These are phyloP conservation scores for Hanseniaspora singularis DNA, from an alignment of 805 yeast genomes.

Conservation along the genomic window DNA sequence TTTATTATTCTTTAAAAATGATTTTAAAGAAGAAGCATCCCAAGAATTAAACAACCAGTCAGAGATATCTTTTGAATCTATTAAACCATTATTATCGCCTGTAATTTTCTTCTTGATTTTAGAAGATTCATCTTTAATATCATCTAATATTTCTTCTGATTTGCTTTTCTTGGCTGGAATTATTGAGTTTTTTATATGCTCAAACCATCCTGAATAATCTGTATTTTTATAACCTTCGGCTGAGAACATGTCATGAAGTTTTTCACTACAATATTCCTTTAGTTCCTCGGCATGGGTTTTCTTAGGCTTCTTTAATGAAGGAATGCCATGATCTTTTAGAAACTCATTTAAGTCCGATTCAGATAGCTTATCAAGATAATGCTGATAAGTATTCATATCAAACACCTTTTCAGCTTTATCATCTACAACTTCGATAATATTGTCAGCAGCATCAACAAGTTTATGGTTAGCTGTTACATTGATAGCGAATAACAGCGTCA, in stretches of 20 bases:
- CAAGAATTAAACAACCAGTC: constrained; percentile 44
- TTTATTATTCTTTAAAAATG: constrained; percentile 27
- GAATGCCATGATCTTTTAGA: constrained; percentile 25
- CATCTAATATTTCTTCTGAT: background rate
- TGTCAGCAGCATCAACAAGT: background rate
- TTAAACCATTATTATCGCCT: background rate
- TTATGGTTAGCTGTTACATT: background rate
- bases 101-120: background rate
- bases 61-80: constrained; percentile 17
- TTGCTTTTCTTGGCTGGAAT: background rate
- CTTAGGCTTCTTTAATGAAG: background rate
- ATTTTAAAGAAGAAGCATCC: constrained; percentile 29
- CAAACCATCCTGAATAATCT: constrained; percentile 8
- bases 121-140: background rate
- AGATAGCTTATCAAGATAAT: background rate
- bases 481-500: background rate
- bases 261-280: constrained; percentile 7
- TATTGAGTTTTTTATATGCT: background rate
- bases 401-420: too few species aligned
- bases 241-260: constrained; percentile 10
- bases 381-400: too few species aligned
- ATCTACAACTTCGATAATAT: constrained; percentile 4
- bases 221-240: constrained; percentile 12
- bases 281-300: background rate
- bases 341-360: constrained; percentile 25